phyloP scores from a whole-genome alignment of 805 yeast genomes.

The Saturnispora quitensis region DNA sequence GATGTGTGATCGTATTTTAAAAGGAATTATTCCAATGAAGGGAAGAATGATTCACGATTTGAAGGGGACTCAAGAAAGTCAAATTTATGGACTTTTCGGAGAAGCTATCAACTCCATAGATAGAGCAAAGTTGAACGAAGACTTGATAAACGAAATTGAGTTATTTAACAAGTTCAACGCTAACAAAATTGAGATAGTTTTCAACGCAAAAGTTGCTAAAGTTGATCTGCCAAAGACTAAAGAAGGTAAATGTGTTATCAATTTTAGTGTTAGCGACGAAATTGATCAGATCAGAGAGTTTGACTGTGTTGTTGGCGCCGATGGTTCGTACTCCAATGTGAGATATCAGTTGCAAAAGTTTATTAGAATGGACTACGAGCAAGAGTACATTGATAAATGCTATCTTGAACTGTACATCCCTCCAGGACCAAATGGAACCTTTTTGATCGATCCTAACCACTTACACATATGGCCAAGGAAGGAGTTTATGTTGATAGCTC shows the following conservation, averaged over 20 bases:
- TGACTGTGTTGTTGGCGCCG: slow-evolving; percentile 72
- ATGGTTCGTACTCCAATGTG: slow-evolving; percentile 73
- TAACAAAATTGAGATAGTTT: slow-evolving; percentile 34
- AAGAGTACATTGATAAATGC: slow-evolving; percentile 75
- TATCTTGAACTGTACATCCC: slow-evolving; percentile 78
- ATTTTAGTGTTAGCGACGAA: not conserved
- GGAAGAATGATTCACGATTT: slow-evolving; percentile 84
- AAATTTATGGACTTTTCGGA: slow-evolving; percentile 71
- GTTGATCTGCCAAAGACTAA: slow-evolving; percentile 12
- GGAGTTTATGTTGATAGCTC: slow-evolving; percentile 79
- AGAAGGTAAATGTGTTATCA: slow-evolving; percentile 7
- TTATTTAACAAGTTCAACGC: slow-evolving; percentile 24
- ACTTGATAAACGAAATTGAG: slow-evolving; percentile 56
- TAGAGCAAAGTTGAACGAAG: slow-evolving; percentile 57
- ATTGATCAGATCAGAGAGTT: slow-evolving; percentile 19
- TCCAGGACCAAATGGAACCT: slow-evolving; percentile 35
- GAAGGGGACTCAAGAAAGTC: slow-evolving; percentile 55
- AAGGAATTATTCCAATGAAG: slow-evolving; percentile 69
- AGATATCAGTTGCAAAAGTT: slow-evolving; percentile 59
- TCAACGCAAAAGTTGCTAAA: slow-evolving; percentile 49
- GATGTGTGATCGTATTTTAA: slow-evolving; percentile 47
- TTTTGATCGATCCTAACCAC: slow-evolving; percentile 59
- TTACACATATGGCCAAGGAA: slow-evolving; percentile 91
- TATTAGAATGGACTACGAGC: slow-evolving; percentile 59
- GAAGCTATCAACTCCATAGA: slow-evolving; percentile 83